Evolutionary conservation across 2,329 filamentous ascomycete genomes (phyloP).

Genomic region (Blastomyces silverae): DNA sequence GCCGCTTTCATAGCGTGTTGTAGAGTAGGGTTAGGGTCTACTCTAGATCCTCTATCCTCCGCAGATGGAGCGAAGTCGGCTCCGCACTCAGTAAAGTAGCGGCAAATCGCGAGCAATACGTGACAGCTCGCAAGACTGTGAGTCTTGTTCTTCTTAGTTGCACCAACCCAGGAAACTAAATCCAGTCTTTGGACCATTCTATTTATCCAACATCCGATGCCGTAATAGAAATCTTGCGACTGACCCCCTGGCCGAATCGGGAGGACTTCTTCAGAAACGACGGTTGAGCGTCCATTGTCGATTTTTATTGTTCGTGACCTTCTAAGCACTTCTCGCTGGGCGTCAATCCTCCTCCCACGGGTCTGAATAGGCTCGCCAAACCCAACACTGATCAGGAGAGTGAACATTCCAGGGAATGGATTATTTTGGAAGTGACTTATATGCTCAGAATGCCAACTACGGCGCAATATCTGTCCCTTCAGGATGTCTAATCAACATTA

Average conservation of each 20-base stretch:
- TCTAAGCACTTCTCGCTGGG: not conserved
- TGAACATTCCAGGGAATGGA: not conserved
- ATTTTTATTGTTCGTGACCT: not conserved
- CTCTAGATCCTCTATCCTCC: not conserved
- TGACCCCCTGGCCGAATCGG: not conserved
- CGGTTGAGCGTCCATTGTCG: not conserved
- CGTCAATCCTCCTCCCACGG: not conserved
- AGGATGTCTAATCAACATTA: not conserved
- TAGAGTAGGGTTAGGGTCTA: not conserved
- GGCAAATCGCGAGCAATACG: not conserved
- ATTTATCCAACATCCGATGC: not conserved
- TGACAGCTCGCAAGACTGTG: not conserved
- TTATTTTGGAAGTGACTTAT: not conserved
- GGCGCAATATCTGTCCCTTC: not conserved
- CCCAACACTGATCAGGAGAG: not conserved
- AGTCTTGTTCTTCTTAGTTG: not conserved
- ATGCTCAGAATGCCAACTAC: not conserved
- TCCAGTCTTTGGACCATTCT: not conserved
- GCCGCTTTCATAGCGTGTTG: constrained; percentile 6
- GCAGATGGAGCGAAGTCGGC: not conserved
- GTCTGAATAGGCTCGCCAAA: constrained; percentile 2
- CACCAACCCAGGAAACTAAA: not conserved
- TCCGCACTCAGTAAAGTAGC: not conserved
- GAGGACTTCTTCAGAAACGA: not conserved
- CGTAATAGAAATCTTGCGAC: not conserved